Base-by-base conservation (phyloP, 2,329 filamentous ascomycete genomes). In the Exophiala calicioides region DNA sequence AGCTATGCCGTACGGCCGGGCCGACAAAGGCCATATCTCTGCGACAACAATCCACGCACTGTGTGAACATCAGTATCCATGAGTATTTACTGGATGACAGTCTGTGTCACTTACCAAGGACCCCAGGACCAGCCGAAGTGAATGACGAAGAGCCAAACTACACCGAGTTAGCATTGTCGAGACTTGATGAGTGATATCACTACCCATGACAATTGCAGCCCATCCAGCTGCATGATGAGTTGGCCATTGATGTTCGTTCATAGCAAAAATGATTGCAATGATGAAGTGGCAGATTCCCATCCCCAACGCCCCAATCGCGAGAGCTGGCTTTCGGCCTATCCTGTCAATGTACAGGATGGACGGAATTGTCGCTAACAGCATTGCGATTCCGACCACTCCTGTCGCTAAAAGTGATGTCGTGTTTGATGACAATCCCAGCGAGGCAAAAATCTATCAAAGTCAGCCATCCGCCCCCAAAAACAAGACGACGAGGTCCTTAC, bases 111-210 rank as follows among this genome's bases (percentile, higher is more conserved):
- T 48, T 44, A 55, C 52, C 51, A 56, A 37, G 50, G 53, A 63
- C 65, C 62, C 85, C 85, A 90, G 0, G 78, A 82, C 62, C 87
- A 88, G 21, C 83, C 86, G 59, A 90, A 90, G 65, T 86, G 79
- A 21, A 87, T 71, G 20, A 87, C 81, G 55, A 86, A 89, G 0
- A 90, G 72, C 85, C 85, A 89, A 4, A 71, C 63, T 41, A 31
- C 4, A 21, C 12, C 4, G 5, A n/a, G 18, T 38, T 38, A 38
- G 35, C 35, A n/a, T n/a, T n/a, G 5, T 36, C 8, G 15, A 8
- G 7, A 36, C 15, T 10, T 10, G 8, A 13, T 32, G 8, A 6
- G 6, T 32, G 13, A 32, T 32, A 9, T 6, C 32, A 5, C 31
- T 18, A 41, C 37, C 39, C 46, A 71, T 67, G 1, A 60, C 73